A percentile compares a stretch with the other conserved stretches of the same genome.
Evolutionary conservation across 2,329 filamentous ascomycete species (phyloP).

Genomic region (Fonsecaea monophora): DNA sequence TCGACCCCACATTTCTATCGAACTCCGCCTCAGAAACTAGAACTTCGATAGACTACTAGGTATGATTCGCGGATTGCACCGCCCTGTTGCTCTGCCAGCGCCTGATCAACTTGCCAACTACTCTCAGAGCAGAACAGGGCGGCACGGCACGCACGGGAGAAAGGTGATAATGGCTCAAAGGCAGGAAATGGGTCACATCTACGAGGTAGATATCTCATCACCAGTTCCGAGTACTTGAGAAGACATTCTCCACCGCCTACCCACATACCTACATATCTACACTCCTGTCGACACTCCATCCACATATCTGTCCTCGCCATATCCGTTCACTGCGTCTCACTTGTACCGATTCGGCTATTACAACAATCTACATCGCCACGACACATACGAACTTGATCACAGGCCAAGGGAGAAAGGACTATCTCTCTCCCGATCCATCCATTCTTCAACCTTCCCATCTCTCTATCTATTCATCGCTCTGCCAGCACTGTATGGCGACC

Average conservation of each 20-base stretch:
- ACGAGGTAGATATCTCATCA: not conserved
- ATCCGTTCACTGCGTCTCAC: too few species aligned
- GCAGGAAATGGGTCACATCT: not conserved
- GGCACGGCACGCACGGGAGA: not conserved
- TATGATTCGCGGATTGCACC: not conserved
- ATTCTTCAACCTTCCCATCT: not conserved
- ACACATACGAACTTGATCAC: too few species aligned
- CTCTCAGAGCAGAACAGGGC: not conserved
- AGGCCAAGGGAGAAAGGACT: too few species aligned
- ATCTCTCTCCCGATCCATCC: not conserved
- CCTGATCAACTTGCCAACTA: not conserved
- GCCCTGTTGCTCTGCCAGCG: constrained; percentile 1
- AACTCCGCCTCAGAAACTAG: constrained; percentile 1
- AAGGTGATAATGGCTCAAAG: not conserved
- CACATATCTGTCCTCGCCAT: too few species aligned
- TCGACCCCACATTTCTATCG: not conserved
- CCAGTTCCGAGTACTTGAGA: not conserved
- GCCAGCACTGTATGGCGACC: constrained; percentile 10
- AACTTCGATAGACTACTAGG: not conserved
- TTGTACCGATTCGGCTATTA: too few species aligned
- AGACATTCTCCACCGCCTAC: too few species aligned
- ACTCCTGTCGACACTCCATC: too few species aligned
- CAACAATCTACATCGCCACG: too few species aligned
- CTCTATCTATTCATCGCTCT: not conserved
- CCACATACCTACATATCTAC: too few species aligned